Base-by-base conservation (phyloP, 345 rosid genomes). In the Clausena lansium region DNA sequence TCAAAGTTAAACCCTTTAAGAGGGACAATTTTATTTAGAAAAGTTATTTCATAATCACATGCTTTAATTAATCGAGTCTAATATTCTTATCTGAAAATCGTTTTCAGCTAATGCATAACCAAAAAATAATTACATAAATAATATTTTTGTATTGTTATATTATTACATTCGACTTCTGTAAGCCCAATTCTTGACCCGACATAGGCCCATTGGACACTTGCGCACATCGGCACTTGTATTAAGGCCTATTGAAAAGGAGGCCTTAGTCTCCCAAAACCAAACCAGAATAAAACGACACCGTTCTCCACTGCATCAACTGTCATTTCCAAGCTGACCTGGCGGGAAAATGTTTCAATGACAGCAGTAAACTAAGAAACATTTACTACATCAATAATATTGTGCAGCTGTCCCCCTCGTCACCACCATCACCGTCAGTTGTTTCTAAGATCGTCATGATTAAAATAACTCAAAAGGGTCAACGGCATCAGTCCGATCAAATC, bases 251-350 rank as follows among this genome's bases (percentile, higher is more conserved):
- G 50, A 45, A 13, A 45, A 45, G 50, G 50, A 45, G 50, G 50
- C 50, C 50, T 13, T 14, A 13, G 20, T 45, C 15, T 41, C 35
- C 9, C 2, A 22, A 67, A 5, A 11, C 71, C 9, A n/a, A 15
- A 5, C 55, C 71, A 24, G 45, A n/a, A 9, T 67, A 4, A 41
- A 39, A 67, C 54, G 6, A 75, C 22, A 32, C 15, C 41, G 62
- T 30, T 28, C 19, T 2, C 9, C 47, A 39, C 41, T 35, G 17
- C 57, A 24, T 35, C 58, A 64, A 4, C 73, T 20, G 71, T 83
- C 86, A 76, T 74, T 78, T 76, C 59, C 73, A 52, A 35, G 84
- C 74, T 77, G 71, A 67, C 80, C 71, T 71, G 81, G 78, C 84
- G 54, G 54, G 73, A 33, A 45, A 38, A 66, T 0, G 15, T 45